A percentile compares a stretch with the other conserved stretches of the same genome.
These are phyloP conservation scores for Alternaria atra DNA, from an alignment of 2,329 filamentous ascomycete species.

Conservation along the genomic window DNA sequence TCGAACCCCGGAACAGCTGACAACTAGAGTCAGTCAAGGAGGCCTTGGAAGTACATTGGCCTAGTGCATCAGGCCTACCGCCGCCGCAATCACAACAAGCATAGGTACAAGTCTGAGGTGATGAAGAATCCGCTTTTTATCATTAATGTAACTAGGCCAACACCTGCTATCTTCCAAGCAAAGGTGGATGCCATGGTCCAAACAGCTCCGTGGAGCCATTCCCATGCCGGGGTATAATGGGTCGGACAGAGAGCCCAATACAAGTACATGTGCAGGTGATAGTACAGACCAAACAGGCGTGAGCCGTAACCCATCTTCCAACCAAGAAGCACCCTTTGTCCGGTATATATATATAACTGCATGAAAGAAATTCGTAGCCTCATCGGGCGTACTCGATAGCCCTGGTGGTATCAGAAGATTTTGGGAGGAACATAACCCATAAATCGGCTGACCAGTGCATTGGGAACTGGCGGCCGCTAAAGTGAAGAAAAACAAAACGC, in stretches of 20 bases:
- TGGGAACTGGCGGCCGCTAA: constrained; percentile 19
- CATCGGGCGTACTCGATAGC: constrained; percentile 45
- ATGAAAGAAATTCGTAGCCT: constrained; percentile 52
- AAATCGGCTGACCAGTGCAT: constrained; percentile 28
- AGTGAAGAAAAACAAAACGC: constrained; percentile 36
- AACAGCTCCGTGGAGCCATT: constrained; percentile 30
- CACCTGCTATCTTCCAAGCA: constrained; percentile 40
- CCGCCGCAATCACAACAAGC: constrained; percentile 17
- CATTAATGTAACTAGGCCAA: constrained; percentile 45
- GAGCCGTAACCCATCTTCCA: constrained; percentile 49
- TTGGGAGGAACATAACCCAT: constrained; percentile 45
- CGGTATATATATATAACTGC: constrained; percentile 33
- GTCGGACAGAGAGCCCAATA: constrained; percentile 42
- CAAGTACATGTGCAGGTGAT: constrained; percentile 54
- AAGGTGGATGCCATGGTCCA: constrained; percentile 43
- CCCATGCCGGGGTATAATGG: constrained; percentile 47
- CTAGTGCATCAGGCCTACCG: constrained; percentile 22
- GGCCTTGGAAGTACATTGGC: constrained; percentile 15
- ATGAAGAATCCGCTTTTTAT: constrained; percentile 45
- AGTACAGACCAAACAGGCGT: constrained; percentile 52
- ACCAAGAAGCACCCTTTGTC: constrained; percentile 42
- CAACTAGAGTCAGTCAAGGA: constrained; percentile 22
- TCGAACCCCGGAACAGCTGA: constrained; percentile 28
- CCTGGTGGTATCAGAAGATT: constrained; percentile 48
- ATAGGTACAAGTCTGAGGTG: not conserved